Conservation (phyloP, 352 stramenopile species). For the Hyaloperonospora arabidopsidis region DNA sequence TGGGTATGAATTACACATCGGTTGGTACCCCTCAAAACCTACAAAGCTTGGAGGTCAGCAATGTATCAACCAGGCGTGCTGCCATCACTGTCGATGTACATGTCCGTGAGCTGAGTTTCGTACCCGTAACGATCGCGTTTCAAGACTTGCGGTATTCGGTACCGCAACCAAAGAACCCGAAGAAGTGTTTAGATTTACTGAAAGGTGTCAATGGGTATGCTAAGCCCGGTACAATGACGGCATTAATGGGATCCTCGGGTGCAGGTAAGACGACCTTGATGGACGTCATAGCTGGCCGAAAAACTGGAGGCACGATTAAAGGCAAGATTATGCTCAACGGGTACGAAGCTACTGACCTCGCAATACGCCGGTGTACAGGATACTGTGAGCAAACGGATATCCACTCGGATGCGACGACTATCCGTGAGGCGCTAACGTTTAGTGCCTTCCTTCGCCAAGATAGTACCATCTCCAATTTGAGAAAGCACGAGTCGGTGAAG, state of each 20-base stretch:
- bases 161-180: background rate
- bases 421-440: conserved; percentile 76
- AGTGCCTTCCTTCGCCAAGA: conserved; percentile 57
- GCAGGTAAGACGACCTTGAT: conserved; percentile 3
- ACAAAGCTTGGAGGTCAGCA: too few species aligned
- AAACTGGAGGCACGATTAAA: background rate
- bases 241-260: conserved; percentile 1
- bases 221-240: background rate
- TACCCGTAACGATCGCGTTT: conserved; percentile 1
- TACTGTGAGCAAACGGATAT: conserved; percentile 38
- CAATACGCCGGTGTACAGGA: conserved; percentile 9
- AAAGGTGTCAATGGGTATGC: conserved; percentile 1
- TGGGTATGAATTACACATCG: too few species aligned
- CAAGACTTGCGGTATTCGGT: conserved; percentile 1
- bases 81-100: background rate
- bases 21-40: too few species aligned
- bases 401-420: conserved; percentile 14
- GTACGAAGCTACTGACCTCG: background rate
- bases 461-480: background rate
- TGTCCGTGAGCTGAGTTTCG: background rate
- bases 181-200: background rate
- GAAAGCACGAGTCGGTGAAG: conserved; percentile 24
- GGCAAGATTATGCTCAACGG: conserved; percentile 1
- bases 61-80: too few species aligned
- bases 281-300: conserved; percentile 2